Base-by-base conservation (phyloP, 164 flowering plant genomes). In the Stephania yunnanensis region DNA sequence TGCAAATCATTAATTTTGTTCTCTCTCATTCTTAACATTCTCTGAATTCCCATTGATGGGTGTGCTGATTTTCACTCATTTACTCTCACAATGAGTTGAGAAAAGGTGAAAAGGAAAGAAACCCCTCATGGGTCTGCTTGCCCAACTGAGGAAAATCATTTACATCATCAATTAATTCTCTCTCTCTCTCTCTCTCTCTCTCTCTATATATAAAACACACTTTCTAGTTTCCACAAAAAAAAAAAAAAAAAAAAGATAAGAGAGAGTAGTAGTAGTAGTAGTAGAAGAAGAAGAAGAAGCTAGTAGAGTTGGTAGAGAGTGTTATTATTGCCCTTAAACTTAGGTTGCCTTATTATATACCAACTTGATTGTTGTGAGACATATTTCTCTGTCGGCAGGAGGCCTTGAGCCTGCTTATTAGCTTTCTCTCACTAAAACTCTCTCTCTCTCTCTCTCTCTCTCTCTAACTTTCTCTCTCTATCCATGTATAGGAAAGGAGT, bases 361-460 rank as follows among this genome's bases (percentile, higher is more conserved):
- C 0, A 82, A 61, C 77, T 80, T 78, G 73, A 75, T 75, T 80
- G 78, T 36, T 36, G 2, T 36, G 75, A 75, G 82, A 80, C 78
- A 82, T 77, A 31, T 71, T 68, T 73, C 78, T 73, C 81, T 85
- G 87, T 87, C 87, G 85, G 86, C 82, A 79, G 66, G 22, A 25
- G 20, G 66, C 25, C 66, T 61, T 2, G 42, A 4, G 42, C 42
- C 42, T 36, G 42, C 42, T 36, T 36, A 36, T 36, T 36, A 36
- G 4, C 42, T 36, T 36, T 36, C 42, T 36, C 42, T 36, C 42
- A 36, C 42, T 4, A 4, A 36, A 25, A 25, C 25, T 25, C 25
- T n/a, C 25, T 25, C 25, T 25, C 25, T 25, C 25, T 36, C 42
- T 36, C 42, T 36, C 42, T 0, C 0, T 0, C 25, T 25, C 25